Evolutionary conservation across 208 protist species (phyloP).

Genomic region (Trypanosomatidae sp.): DNA sequence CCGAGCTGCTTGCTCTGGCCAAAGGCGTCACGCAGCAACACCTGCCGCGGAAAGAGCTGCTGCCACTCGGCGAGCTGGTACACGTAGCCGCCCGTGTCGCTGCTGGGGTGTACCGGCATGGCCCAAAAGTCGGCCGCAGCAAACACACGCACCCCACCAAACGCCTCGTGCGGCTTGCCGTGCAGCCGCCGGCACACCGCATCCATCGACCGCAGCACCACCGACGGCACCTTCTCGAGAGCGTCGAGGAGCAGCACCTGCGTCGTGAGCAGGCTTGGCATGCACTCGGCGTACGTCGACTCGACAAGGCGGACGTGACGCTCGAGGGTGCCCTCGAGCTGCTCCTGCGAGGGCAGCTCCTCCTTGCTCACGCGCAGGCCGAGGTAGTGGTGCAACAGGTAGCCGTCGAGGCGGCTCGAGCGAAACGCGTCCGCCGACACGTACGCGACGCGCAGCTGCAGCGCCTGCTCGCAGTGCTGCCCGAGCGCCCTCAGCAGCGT

Average conservation of each 20-base stretch:
- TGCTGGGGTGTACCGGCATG: conserved; percentile 60
- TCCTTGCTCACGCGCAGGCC: conserved; percentile 56
- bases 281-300: conserved; percentile 39
- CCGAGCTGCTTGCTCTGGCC: conserved; percentile 33
- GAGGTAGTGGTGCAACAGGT: conserved; percentile 65
- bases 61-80: conserved; percentile 68
- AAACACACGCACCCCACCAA: conserved; percentile 75
- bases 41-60: conserved; percentile 57
- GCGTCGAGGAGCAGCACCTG: conserved; percentile 76
- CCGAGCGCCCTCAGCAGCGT: conserved; percentile 67
- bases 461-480: conserved; percentile 24
- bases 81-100: conserved; percentile 70
- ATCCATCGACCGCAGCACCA: conserved; percentile 61
- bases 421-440: conserved; percentile 50
- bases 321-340: conserved; percentile 73
- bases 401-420: conserved; percentile 47
- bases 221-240: conserved; percentile 40
- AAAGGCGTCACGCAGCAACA: conserved; percentile 31
- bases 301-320: conserved; percentile 69
- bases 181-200: conserved; percentile 45
- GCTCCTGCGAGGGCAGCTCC: conserved; percentile 77
- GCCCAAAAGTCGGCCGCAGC: conserved; percentile 78
- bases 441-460: conserved; percentile 39
- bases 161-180: conserved; percentile 18
- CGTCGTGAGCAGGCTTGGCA: conserved; percentile 45